Conservation (phyloP, 2,329 filamentous ascomycete species). For the Diatrype stigma region DNA sequence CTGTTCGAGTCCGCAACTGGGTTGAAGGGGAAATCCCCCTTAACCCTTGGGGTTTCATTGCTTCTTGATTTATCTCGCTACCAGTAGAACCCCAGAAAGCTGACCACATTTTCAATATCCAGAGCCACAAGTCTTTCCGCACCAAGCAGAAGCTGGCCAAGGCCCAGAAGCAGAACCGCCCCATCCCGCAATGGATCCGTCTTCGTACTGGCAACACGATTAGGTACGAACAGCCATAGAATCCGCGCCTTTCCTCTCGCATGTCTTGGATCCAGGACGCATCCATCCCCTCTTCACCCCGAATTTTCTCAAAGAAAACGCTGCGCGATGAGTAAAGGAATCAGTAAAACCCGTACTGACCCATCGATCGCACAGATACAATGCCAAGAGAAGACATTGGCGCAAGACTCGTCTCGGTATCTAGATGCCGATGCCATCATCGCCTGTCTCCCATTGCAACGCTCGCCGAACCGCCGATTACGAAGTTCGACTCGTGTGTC, state of each 20-base stretch:
- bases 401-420: conserved; percentile 99
- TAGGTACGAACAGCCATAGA: conserved; percentile 63
- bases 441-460: conserved; percentile 28
- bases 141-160: conserved; percentile 99
- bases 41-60: no score
- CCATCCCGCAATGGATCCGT: conserved; percentile 99
- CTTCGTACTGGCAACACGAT: conserved; percentile 98
- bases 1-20: no score
- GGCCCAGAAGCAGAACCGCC: conserved; percentile 99
- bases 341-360: no score
- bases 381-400: conserved; percentile 99
- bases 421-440: conserved; percentile 66
- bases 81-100: conserved; percentile 12
- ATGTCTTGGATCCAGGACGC: no score
- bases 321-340: no score
- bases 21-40: no score
- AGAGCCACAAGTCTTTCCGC: conserved; percentile 99
- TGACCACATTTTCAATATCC: conserved; percentile 24
- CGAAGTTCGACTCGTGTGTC: no score
- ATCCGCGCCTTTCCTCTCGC: background rate
- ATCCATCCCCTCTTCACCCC: no score
- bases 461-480: background rate
- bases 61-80: background rate
- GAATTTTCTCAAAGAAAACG: no score
- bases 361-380: conserved; percentile 67